Conservation (phyloP, 2,329 filamentous ascomycete genomes). For the Xylariaceae sp. region DNA sequence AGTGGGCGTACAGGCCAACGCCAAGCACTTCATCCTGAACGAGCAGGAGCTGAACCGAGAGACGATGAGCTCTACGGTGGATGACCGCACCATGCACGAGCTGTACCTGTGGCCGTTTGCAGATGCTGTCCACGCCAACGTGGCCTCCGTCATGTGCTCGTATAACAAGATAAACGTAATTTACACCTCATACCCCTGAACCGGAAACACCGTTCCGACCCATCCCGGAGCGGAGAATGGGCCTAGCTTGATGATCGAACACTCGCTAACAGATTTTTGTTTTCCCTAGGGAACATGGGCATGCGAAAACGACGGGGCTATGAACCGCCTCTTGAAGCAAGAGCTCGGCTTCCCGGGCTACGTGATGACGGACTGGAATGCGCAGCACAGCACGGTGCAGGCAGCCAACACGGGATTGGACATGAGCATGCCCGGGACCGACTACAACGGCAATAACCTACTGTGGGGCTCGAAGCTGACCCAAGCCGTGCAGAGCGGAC, state of each 20-base stretch:
- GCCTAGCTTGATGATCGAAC: background rate
- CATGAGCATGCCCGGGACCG: constrained; percentile 74
- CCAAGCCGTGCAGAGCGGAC: constrained; percentile 50
- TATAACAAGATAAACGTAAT: constrained; percentile 63
- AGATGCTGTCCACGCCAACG: constrained; percentile 61
- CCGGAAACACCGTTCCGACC: too few relatives aligned
- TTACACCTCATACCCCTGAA: background rate
- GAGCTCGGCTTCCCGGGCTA: constrained; percentile 70
- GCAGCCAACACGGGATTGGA: constrained; percentile 66
- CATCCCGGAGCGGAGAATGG: too few relatives aligned
- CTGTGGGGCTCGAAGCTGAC: constrained; percentile 52
- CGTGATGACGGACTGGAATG: constrained; percentile 63
- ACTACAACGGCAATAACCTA: constrained; percentile 47
- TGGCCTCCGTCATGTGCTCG: constrained; percentile 64
- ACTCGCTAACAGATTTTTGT: background rate
- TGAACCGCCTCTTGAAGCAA: constrained; percentile 60
- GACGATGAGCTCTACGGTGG: constrained; percentile 50
- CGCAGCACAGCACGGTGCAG: constrained; percentile 65
- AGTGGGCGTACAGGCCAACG: constrained; percentile 45
- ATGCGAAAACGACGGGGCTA: constrained; percentile 56
- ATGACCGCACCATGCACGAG: constrained; percentile 64
- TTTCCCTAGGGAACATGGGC: constrained; percentile 47
- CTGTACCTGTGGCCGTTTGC: constrained; percentile 64
- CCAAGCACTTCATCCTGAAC: constrained; percentile 61
- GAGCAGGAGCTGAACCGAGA: constrained; percentile 61